These are phyloP conservation scores for Petunia hybrid DNA, from an alignment of 305 asterid species.

Conservation along the genomic window DNA sequence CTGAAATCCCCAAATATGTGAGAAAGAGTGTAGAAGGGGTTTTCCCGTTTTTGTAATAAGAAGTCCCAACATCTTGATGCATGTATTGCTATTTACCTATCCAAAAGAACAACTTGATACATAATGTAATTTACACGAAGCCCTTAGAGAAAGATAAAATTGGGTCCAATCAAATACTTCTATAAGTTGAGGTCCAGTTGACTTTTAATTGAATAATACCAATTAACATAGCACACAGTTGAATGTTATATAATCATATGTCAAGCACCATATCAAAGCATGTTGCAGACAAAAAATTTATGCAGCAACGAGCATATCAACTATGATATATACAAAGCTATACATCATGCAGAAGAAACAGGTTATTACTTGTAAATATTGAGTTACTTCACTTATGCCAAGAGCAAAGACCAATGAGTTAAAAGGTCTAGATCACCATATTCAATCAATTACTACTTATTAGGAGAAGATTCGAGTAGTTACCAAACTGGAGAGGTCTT, in stretches of 20 bases:
- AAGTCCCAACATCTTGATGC: background rate
- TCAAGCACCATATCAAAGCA: background rate
- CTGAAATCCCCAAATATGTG: background rate
- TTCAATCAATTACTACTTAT: constrained; percentile 13
- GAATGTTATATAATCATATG: background rate
- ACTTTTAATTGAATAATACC: constrained; percentile 22
- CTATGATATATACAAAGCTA: background rate
- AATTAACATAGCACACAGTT: constrained; percentile 1
- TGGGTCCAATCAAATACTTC: background rate
- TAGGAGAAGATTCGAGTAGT: constrained; percentile 36
- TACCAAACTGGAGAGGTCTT: constrained; percentile 91
- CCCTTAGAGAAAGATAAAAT: background rate
- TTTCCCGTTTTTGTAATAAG: background rate
- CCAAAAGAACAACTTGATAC: constrained; percentile 11
- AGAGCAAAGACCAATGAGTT: background rate
- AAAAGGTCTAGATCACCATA: background rate
- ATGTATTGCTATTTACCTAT: constrained; percentile 5
- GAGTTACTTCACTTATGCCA: background rate
- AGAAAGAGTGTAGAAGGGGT: background rate
- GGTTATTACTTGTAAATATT: background rate
- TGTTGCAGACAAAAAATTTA: background rate
- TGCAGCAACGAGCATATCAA: background rate
- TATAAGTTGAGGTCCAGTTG: constrained; percentile 1
- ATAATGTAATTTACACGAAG: constrained; percentile 20
- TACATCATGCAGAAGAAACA: constrained; percentile 17